Percentiles rank a stretch among this genome's conserved stretches.
Evolutionary conservation across 192 early-diverging fungal species (phyloP).

Genomic region (Linnemannia elongata): DNA sequence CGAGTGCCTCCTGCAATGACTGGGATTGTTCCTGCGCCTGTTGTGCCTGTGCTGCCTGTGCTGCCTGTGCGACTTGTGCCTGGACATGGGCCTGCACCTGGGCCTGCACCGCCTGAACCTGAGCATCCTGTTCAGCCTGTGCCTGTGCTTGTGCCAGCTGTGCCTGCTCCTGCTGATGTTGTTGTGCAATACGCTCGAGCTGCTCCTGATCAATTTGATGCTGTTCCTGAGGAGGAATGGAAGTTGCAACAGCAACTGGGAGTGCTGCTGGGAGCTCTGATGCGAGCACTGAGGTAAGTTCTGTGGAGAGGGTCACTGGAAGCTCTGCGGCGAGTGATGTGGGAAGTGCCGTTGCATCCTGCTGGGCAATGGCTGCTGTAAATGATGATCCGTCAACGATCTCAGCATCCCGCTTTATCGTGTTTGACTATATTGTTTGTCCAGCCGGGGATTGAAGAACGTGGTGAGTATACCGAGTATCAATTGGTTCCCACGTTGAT

Average conservation of each 20-base stretch:
- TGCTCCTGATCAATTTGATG: slow-evolving; percentile 19
- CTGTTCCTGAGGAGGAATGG: not conserved
- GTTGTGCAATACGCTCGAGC: slow-evolving; percentile 23
- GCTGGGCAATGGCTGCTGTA: slow-evolving; percentile 41
- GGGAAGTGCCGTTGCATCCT: not conserved
- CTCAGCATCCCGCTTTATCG: slow-evolving; percentile 31
- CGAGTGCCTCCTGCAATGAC: not conserved
- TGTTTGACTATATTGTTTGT: slow-evolving; percentile 24
- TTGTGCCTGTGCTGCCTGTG: slow-evolving; percentile 28
- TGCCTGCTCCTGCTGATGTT: slow-evolving; percentile 13
- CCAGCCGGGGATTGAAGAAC: not conserved
- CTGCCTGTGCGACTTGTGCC: not conserved
- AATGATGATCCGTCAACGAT: slow-evolving; percentile 20
- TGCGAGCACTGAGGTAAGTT: not conserved
- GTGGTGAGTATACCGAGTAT: not conserved
- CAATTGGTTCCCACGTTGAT: not conserved
- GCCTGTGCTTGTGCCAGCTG: slow-evolving; percentile 5
- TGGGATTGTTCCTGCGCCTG: not conserved
- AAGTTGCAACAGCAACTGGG: not conserved
- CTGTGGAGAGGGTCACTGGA: not conserved
- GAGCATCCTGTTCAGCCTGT: slow-evolving; percentile 13
- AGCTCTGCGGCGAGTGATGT: not conserved
- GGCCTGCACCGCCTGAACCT: not conserved
- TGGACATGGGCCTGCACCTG: not conserved
- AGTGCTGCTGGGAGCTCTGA: not conserved